Evolutionary conservation across 352 stramenopile species (phyloP).

Genomic region (Phytophthora sansomeana): DNA sequence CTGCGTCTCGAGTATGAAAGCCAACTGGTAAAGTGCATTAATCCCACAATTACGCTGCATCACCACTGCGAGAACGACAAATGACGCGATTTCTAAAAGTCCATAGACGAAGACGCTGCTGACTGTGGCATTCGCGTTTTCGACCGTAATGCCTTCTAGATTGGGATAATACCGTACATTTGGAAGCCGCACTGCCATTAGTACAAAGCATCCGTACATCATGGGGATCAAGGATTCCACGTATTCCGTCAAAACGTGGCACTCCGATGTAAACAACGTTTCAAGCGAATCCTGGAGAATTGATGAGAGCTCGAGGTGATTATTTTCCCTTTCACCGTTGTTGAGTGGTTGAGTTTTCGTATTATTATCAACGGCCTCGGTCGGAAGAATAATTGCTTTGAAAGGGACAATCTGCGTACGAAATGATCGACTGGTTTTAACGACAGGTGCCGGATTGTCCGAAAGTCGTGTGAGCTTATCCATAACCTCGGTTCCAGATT

Average conservation of each 20-base stretch:
- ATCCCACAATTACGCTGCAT: slow-evolving; percentile 20
- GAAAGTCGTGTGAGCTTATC: too few species aligned
- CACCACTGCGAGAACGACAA: slow-evolving; percentile 12
- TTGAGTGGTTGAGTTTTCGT: too few species aligned
- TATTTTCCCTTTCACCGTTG: too few species aligned
- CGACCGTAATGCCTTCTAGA: not conserved
- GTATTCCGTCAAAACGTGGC: slow-evolving; percentile 41
- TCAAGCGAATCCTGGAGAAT: not conserved
- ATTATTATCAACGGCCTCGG: too few species aligned
- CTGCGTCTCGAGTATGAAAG: not conserved
- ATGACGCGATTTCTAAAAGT: slow-evolving; percentile 28
- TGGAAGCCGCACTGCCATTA: slow-evolving; percentile 20
- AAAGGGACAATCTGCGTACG: not conserved
- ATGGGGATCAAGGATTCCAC: slow-evolving; percentile 38
- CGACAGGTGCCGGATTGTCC: too few species aligned
- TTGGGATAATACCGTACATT: slow-evolving; percentile 14
- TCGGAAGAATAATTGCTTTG: not conserved
- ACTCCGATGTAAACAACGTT: slow-evolving; percentile 34
- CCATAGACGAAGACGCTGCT: slow-evolving; percentile 21
- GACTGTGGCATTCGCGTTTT: not conserved
- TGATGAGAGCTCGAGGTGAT: not conserved
- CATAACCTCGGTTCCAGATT: not conserved
- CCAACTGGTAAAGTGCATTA: not conserved
- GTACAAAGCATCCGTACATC: slow-evolving; percentile 23
- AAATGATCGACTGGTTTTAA: not conserved